phyloP scores from a whole-genome alignment of 176 grass and related monocot species.

The bread wheat (Triticum aestivum) region DNA sequence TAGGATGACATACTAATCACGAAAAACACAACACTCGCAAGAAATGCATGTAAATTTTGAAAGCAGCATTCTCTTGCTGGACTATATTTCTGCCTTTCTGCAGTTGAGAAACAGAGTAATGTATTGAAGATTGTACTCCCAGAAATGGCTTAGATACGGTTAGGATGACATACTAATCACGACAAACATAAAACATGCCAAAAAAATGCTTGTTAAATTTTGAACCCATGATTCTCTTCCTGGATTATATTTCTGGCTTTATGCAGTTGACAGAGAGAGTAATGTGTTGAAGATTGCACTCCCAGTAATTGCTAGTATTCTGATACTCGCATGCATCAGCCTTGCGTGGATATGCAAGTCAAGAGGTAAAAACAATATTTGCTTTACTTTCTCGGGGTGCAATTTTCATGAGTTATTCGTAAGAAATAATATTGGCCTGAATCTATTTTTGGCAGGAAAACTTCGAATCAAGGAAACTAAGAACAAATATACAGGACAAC shows the following conservation, averaged over 20 bases:
- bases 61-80: neutral
- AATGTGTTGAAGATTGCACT: conserved; percentile 15
- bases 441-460: conserved; percentile 2
- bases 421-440: neutral
- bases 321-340: conserved; percentile 4
- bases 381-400: neutral
- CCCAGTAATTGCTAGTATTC: conserved; percentile 17
- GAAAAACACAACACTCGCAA: neutral
- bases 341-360: conserved; percentile 23
- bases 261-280: conserved; percentile 20
- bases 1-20: neutral
- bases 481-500: neutral
- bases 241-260: conserved; percentile 9
- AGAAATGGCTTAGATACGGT: conserved; percentile 1
- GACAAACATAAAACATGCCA: neutral
- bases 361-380: conserved; percentile 23
- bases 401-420: neutral
- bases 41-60: neutral
- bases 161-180: neutral
- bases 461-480: conserved; percentile 5
- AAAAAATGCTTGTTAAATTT: neutral
- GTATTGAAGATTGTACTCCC: conserved; percentile 23
- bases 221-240: neutral
- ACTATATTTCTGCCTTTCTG: conserved; percentile 16
- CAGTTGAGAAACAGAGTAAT: conserved; percentile 18